phyloP scores from a whole-genome alignment of 2,329 filamentous ascomycete species.

The Cladosporium cucumerinum region DNA sequence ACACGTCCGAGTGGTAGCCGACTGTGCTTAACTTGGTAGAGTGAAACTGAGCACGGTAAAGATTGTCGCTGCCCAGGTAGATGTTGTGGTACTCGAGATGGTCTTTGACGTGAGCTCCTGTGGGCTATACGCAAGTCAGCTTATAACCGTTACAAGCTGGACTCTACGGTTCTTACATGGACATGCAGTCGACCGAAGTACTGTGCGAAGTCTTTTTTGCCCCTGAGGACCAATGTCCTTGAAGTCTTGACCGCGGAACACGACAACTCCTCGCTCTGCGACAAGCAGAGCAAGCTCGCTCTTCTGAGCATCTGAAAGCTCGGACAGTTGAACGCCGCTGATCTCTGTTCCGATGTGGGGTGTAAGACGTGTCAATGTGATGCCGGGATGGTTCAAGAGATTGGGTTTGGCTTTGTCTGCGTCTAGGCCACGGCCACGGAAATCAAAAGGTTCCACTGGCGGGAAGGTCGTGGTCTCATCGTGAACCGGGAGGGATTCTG shows the following conservation, averaged over 20 bases:
- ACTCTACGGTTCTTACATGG: not conserved
- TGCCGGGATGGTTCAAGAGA: slow-evolving; percentile 47
- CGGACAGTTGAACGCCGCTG: slow-evolving; percentile 58
- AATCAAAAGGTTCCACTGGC: slow-evolving; percentile 59
- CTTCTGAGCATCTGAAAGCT: slow-evolving; percentile 55
- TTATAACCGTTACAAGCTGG: slow-evolving; percentile 26
- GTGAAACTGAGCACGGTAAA: slow-evolving; percentile 57
- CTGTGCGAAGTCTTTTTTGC: slow-evolving; percentile 20
- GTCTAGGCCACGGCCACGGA: slow-evolving; percentile 72
- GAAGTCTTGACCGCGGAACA: slow-evolving; percentile 43
- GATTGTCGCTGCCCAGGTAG: not conserved
- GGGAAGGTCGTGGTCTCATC: not conserved
- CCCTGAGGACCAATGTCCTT: slow-evolving; percentile 5
- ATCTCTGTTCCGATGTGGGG: slow-evolving; percentile 53
- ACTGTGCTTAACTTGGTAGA: not conserved
- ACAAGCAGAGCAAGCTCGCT: slow-evolving; percentile 61
- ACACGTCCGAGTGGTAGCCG: slow-evolving; percentile 75
- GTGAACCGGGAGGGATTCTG: not conserved
- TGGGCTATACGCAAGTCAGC: slow-evolving; percentile 49
- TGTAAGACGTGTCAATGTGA: not conserved
- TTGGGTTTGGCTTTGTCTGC: slow-evolving; percentile 68
- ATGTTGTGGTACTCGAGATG: slow-evolving; percentile 41
- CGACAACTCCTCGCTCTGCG: slow-evolving; percentile 61
- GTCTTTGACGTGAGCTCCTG: slow-evolving; percentile 65
- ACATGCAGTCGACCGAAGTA: slow-evolving; percentile 20